A percentile compares a stretch with the other conserved stretches of the same genome.
These are phyloP conservation scores for Lablab purpureus DNA, from an alignment of 306 rosid genomes.

Conservation along the genomic window DNA sequence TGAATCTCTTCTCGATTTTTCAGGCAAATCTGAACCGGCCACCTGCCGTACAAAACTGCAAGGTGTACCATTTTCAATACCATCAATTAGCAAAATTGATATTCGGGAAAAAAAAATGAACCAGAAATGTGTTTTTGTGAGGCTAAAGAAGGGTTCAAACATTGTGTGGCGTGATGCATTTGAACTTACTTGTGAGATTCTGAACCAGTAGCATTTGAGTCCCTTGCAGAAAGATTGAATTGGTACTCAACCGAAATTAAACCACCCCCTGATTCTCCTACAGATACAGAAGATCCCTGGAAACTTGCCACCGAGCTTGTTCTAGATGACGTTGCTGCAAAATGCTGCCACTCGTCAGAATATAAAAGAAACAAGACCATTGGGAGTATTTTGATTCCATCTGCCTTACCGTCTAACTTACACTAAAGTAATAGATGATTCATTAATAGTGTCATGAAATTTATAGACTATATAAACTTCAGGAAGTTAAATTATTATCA, in stretches of 20 bases:
- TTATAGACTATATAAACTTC: background rate
- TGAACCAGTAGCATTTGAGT: slow-evolving; percentile 59
- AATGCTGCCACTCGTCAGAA: background rate
- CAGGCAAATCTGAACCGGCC: slow-evolving; percentile 61
- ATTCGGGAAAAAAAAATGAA: slow-evolving; percentile 16
- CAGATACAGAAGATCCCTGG: slow-evolving; percentile 71
- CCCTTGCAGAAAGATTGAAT: slow-evolving; percentile 60
- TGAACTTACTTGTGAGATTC: slow-evolving; percentile 68
- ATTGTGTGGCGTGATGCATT: slow-evolving; percentile 8
- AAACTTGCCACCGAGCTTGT: slow-evolving; percentile 52
- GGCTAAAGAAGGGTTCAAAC: background rate
- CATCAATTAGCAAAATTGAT: slow-evolving; percentile 25
- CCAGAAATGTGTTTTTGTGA: background rate
- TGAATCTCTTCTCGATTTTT: slow-evolving; percentile 52
- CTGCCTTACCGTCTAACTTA: background rate
- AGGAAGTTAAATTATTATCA: background rate
- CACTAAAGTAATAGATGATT: background rate
- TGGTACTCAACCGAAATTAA: slow-evolving; percentile 66
- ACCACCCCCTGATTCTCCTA: slow-evolving; percentile 53
- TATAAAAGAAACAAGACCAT: background rate
- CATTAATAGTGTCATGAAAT: slow-evolving; percentile 2
- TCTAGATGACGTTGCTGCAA: slow-evolving; percentile 68
- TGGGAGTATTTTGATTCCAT: background rate
- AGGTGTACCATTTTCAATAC: slow-evolving; percentile 13
- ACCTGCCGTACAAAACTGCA: slow-evolving; percentile 76